Conservation (phyloP, 176 grass and related monocot genomes). For the Musa schizocarpa region DNA sequence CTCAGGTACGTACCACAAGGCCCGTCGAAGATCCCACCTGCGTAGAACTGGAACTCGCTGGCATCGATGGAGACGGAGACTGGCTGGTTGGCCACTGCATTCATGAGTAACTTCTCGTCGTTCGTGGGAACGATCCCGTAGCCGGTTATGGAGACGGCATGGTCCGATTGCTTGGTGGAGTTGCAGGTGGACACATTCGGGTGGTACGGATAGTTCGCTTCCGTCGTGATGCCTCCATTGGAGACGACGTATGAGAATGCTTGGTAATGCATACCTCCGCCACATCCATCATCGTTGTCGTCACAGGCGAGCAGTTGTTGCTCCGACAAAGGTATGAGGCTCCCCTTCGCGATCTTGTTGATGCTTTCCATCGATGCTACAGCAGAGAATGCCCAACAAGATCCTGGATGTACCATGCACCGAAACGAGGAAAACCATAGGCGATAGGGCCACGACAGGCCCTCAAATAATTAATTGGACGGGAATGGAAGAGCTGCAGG, state of each 20-base stretch:
- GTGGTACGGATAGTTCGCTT: constrained; percentile 33
- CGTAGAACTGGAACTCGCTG: constrained; percentile 30
- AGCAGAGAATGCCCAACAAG: constrained; percentile 43
- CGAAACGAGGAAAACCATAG: too few relatives aligned
- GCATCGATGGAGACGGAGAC: constrained; percentile 28
- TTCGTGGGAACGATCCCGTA: not conserved
- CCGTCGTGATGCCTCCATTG: constrained; percentile 29
- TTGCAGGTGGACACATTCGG: not conserved
- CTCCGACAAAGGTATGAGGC: constrained; percentile 26
- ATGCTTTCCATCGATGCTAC: constrained; percentile 43
- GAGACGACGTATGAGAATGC: constrained; percentile 24
- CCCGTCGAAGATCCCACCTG: constrained; percentile 31
- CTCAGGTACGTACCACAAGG: constrained; percentile 16
- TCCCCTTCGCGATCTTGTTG: constrained; percentile 23
- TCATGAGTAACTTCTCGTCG: constrained; percentile 10
- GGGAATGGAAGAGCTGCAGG: too few relatives aligned
- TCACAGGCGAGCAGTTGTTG: constrained; percentile 58
- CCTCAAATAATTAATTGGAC: too few relatives aligned
- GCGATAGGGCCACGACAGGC: too few relatives aligned
- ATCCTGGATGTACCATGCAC: not conserved
- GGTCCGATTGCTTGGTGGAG: too few relatives aligned
- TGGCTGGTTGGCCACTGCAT: constrained; percentile 29
- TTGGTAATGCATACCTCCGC: constrained; percentile 9
- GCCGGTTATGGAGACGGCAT: constrained; percentile 6
- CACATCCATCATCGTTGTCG: constrained; percentile 27